A percentile compares a stretch with the other conserved stretches of the same genome.
Evolutionary conservation across 2,329 filamentous ascomycete genomes (phyloP).

Genomic region (Aspergillus sp.): DNA sequence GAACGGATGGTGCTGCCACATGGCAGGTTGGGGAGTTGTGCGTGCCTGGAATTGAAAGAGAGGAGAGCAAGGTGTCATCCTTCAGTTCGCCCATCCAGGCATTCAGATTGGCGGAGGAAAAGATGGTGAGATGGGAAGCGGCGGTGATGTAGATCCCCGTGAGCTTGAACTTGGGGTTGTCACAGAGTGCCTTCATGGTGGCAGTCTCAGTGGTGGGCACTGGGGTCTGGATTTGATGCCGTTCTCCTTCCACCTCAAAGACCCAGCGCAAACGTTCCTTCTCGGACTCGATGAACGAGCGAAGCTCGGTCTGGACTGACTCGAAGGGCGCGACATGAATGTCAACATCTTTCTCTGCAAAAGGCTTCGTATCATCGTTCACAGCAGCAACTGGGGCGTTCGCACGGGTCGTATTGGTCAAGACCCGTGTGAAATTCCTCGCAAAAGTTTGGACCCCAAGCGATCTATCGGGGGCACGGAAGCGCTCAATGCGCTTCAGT

Average conservation of each 20-base stretch:
- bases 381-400: slow-evolving; percentile 49
- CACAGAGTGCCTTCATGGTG: slow-evolving; percentile 60
- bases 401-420: slow-evolving; percentile 47
- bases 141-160: slow-evolving; percentile 67
- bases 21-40: slow-evolving; percentile 91
- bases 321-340: slow-evolving; percentile 70
- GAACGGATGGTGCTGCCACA: slow-evolving; percentile 83
- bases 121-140: slow-evolving; percentile 61
- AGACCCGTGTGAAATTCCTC: slow-evolving; percentile 49
- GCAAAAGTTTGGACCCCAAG: slow-evolving; percentile 46
- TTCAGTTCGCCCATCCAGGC: slow-evolving; percentile 80
- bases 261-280: slow-evolving; percentile 73
- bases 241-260: slow-evolving; percentile 64
- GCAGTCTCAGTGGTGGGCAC: slow-evolving; percentile 62
- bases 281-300: slow-evolving; percentile 56
- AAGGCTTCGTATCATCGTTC: slow-evolving; percentile 57
- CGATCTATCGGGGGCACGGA: slow-evolving; percentile 56
- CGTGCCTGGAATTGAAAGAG: slow-evolving; percentile 88
- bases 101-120: slow-evolving; percentile 68
- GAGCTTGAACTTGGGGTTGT: slow-evolving; percentile 57
- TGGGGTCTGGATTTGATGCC: slow-evolving; percentile 73
- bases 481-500: slow-evolving; percentile 73
- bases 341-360: slow-evolving; percentile 63
- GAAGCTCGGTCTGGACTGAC: slow-evolving; percentile 64
- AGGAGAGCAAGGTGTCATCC: slow-evolving; percentile 71